These are phyloP conservation scores for Fusarium tuaranense DNA, from an alignment of 2,329 filamentous ascomycete genomes.

Conservation along the genomic window DNA sequence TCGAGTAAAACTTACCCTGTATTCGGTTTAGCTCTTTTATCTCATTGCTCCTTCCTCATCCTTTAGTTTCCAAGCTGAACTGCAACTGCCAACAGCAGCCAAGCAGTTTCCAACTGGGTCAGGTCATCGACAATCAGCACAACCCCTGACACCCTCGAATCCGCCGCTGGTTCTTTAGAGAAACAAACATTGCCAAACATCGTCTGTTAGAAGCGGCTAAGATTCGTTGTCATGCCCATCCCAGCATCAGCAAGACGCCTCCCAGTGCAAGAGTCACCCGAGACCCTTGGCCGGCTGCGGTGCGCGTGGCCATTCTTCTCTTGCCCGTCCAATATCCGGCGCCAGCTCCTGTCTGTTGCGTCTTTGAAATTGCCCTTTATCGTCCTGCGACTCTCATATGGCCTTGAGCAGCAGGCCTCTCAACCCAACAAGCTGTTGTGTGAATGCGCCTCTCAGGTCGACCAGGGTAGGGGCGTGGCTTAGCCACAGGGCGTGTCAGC, in stretches of 20 bases:
- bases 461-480: constrained; percentile 33
- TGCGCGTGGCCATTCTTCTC: constrained; percentile 20
- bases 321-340: constrained; percentile 37
- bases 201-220: neutral
- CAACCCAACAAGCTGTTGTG: constrained; percentile 20
- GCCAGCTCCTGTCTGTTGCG: constrained; percentile 8
- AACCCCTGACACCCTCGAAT: constrained; percentile 20
- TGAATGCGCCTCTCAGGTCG: constrained; percentile 32
- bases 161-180: constrained; percentile 19
- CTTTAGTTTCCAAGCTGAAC: constrained; percentile 20
- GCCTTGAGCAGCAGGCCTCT: constrained; percentile 7
- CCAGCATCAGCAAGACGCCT: constrained; percentile 7
- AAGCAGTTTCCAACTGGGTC: neutral
- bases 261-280: constrained; percentile 15
- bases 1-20: neutral
- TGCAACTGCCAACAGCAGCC: neutral
- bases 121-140: constrained; percentile 18
- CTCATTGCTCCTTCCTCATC: constrained; percentile 17
- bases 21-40: constrained; percentile 13
- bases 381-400: constrained; percentile 19
- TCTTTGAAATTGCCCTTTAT: constrained; percentile 14
- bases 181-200: constrained; percentile 9
- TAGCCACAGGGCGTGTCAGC: constrained; percentile 28
- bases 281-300: constrained; percentile 20
- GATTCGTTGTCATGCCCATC: constrained; percentile 5